A percentile compares a stretch with the other conserved stretches of the same genome.
Evolutionary conservation across 495 filamentous ascomycete species (phyloP).

Genomic region (Tricharina praecox): DNA sequence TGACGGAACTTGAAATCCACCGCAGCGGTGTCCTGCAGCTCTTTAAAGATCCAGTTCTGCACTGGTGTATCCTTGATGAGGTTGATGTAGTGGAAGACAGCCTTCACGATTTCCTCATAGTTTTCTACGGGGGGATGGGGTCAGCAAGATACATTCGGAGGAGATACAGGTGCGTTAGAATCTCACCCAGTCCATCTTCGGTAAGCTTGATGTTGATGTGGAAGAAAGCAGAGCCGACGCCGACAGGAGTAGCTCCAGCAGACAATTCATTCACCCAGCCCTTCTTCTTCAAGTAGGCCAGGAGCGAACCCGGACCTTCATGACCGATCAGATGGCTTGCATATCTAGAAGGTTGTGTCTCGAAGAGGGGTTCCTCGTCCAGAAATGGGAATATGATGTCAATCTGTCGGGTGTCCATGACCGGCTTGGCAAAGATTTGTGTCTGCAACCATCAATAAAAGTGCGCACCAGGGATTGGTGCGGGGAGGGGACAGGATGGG

Average conservation of each 20-base stretch:
- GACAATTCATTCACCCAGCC: conserved; percentile 84
- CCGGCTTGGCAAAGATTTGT: conserved; percentile 85
- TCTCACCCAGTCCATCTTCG: conserved; percentile 48
- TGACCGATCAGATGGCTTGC: conserved; percentile 89
- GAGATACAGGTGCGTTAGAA: conserved; percentile 6
- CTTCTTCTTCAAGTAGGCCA: conserved; percentile 86
- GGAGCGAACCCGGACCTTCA: conserved; percentile 89
- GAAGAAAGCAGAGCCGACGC: conserved; percentile 74
- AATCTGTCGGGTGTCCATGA: conserved; percentile 77
- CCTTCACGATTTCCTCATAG: conserved; percentile 73
- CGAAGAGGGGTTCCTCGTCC: conserved; percentile 70
- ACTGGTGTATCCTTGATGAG: conserved; percentile 66
- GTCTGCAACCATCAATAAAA: no score
- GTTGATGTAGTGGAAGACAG: conserved; percentile 85
- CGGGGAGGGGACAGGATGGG: background rate
- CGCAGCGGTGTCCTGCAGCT: conserved; percentile 73
- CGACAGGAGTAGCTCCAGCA: conserved; percentile 58
- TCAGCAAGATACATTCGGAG: conserved; percentile 34
- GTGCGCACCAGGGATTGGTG: background rate
- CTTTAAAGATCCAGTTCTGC: conserved; percentile 82
- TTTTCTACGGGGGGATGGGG: conserved; percentile 33
- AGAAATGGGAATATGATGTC: conserved; percentile 78
- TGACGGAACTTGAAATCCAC: conserved; percentile 90
- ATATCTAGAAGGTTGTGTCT: conserved; percentile 75
- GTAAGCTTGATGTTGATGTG: conserved; percentile 65